A percentile compares a stretch with the other conserved stretches of the same genome.
Conservation (phyloP, 306 rosid species). For the Malus asiatica region DNA sequence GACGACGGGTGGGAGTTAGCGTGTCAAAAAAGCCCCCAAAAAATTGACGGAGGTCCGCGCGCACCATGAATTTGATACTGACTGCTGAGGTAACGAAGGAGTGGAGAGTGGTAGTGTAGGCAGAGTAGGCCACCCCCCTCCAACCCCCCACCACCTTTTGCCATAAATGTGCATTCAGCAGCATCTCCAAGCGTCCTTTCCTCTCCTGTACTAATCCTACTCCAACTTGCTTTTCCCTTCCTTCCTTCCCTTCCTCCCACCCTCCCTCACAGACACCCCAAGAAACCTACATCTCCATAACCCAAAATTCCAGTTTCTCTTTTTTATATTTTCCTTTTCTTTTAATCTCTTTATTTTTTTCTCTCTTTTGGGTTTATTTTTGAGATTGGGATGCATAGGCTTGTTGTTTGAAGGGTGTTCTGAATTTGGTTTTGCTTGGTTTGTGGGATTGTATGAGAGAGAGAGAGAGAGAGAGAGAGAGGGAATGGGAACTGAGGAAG, state of each 20-base stretch:
- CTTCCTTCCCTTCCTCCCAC: not conserved
- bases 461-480: constrained; percentile 3
- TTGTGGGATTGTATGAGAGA: constrained; percentile 7
- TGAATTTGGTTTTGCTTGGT: constrained; percentile 14
- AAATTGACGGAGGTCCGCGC: not conserved
- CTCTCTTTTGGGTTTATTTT: not conserved
- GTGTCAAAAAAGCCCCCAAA: not conserved
- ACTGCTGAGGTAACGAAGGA: not conserved
- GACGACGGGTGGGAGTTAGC: not conserved
- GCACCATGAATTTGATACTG: not conserved
- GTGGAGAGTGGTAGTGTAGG: not conserved
- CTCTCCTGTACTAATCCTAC: not conserved
- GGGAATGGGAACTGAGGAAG: constrained; percentile 41
- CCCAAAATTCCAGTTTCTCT: not conserved
- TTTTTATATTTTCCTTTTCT: too few species aligned
- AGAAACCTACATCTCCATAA: not conserved
- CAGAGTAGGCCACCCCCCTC: not conserved
- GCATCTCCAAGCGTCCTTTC: not conserved
- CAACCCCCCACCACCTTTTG: not conserved
- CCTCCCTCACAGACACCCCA: not conserved
- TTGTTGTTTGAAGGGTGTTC: constrained; percentile 1
- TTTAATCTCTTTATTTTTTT: not conserved
- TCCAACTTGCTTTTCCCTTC: constrained; percentile 1
- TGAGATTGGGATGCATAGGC: not conserved
- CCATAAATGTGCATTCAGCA: not conserved